Conservation (phyloP, 768 basidiomycete species). For the Mycena filopes region DNA sequence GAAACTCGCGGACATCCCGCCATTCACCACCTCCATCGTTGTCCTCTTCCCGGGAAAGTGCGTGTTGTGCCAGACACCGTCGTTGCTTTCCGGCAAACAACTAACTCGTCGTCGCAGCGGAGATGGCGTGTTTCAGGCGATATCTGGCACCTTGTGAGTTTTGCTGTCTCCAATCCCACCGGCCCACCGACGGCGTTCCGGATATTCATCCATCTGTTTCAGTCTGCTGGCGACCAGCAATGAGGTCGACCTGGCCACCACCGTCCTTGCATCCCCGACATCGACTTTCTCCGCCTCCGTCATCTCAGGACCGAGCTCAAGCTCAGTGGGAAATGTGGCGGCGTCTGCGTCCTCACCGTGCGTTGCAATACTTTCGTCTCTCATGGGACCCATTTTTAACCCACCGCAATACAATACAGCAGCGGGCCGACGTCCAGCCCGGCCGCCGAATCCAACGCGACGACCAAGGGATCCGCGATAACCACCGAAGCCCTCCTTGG, state of each 20-base stretch:
- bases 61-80: not conserved
- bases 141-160: slow-evolving; percentile 24
- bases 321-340: not conserved
- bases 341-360: not conserved
- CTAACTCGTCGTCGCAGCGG: not conserved
- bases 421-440: slow-evolving; percentile 4
- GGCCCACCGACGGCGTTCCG: no score
- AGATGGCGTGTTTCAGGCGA: slow-evolving; percentile 24
- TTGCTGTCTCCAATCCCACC: no score
- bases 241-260: slow-evolving; percentile 14
- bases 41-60: slow-evolving; percentile 30
- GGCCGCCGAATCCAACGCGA: not conserved
- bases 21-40: not conserved
- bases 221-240: slow-evolving; percentile 27
- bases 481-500: slow-evolving; percentile 18
- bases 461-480: not conserved
- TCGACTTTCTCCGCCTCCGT: slow-evolving; percentile 18
- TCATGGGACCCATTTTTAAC: not conserved
- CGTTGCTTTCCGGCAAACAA: no score
- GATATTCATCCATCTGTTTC: not conserved
- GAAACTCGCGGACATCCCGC: slow-evolving; percentile 14
- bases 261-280: not conserved
- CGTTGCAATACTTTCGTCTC: not conserved
- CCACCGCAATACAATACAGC: not conserved
- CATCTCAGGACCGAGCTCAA: slow-evolving; percentile 1